A percentile compares a stretch with the other conserved stretches of the same genome.
These are phyloP conservation scores for Neopestalotiopsis clavispora DNA, from an alignment of 2,329 filamentous ascomycete species.

Conservation along the genomic window DNA sequence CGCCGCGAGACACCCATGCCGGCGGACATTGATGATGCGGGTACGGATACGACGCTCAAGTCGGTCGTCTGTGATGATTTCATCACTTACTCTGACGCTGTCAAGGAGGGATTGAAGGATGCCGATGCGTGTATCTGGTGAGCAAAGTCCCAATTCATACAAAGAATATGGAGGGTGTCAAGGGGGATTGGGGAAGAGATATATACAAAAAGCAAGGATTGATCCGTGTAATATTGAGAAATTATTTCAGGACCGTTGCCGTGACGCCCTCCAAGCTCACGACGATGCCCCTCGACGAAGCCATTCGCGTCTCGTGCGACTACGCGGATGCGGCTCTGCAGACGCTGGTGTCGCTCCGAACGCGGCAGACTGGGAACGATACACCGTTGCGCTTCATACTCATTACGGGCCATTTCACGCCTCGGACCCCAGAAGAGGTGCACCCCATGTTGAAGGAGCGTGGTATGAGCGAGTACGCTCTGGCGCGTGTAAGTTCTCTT, in stretches of 20 bases:
- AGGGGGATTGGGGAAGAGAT: background rate
- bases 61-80: conserved; percentile 46
- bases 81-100: conserved; percentile 42
- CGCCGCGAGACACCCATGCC: conserved; percentile 38
- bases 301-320: conserved; percentile 30
- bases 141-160: background rate
- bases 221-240: background rate
- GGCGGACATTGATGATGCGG: conserved; percentile 26
- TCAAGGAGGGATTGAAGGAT: conserved; percentile 43
- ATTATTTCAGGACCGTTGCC: conserved; percentile 25
- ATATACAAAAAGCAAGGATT: background rate
- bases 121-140: conserved; percentile 44
- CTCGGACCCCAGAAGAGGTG: conserved; percentile 2
- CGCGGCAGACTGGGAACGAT: background rate
- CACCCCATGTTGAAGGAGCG: conserved; percentile 31
- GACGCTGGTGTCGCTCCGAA: background rate
- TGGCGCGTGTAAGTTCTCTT: conserved; percentile 32
- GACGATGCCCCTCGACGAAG: conserved; percentile 24
- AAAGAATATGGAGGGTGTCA: background rate
- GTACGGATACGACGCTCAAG: conserved; percentile 38
- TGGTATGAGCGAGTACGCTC: conserved; percentile 29
- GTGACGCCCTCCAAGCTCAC: conserved; percentile 30
- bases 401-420: conserved; percentile 32
- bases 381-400: conserved; percentile 43
- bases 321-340: conserved; percentile 27